A percentile compares a stretch with the other conserved stretches of the same genome.
phyloP scores from a whole-genome alignment of 768 basidiomycete species.

The Podaxis sp. region DNA sequence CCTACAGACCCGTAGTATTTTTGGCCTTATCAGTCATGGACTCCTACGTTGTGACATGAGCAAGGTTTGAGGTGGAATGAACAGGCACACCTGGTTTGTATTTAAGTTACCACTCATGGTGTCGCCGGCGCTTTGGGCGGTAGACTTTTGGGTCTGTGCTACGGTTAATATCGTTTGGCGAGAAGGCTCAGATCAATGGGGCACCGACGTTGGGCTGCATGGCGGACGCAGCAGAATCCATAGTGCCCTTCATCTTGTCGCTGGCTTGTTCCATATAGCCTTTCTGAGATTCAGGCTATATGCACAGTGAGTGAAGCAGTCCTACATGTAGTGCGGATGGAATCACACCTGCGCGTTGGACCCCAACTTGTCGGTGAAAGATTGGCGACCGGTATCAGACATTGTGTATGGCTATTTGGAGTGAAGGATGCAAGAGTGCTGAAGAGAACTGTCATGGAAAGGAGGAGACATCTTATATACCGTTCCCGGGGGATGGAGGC shows the following conservation, averaged over 20 bases:
- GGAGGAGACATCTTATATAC: not conserved
- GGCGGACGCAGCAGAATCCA: constrained; percentile 44
- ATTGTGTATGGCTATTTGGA: constrained; percentile 25
- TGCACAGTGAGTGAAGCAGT: not conserved
- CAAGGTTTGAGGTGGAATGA: not conserved
- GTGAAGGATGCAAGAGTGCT: not conserved
- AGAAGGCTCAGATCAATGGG: not conserved
- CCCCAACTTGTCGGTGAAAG: constrained; percentile 51
- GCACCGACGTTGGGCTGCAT: constrained; percentile 43
- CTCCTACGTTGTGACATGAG: constrained; percentile 20
- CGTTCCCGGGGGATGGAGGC: not conserved
- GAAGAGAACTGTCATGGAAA: not conserved
- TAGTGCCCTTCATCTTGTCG: constrained; percentile 43
- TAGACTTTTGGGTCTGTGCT: constrained; percentile 46
- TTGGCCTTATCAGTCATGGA: constrained; percentile 48
- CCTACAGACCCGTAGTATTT: constrained; percentile 42
- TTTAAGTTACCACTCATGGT: constrained; percentile 43
- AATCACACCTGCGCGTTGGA: constrained; percentile 43
- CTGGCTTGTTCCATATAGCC: constrained; percentile 43
- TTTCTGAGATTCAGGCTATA: constrained; percentile 59
- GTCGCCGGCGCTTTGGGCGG: constrained; percentile 45
- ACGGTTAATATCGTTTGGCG: not conserved
- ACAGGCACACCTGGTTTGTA: constrained; percentile 32
- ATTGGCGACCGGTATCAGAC: constrained; percentile 56
- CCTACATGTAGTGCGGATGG: not conserved